Evolutionary conservation across 176 grass and related monocot genomes (phyloP), one percentile per base, ranked within the genome.

Genomic region (Lolium perenne): DNA sequence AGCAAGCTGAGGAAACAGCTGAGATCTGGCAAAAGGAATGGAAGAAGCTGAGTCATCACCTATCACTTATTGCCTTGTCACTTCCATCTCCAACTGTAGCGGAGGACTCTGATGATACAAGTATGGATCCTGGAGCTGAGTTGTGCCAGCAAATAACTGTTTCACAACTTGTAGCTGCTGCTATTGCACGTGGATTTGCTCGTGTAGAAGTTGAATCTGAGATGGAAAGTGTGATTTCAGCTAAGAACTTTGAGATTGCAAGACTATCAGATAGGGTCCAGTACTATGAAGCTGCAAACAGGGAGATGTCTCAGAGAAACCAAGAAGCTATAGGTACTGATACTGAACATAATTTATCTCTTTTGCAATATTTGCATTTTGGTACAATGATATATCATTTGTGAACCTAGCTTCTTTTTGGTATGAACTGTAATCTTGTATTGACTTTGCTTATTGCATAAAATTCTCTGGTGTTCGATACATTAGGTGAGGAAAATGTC

Each of bases 221-320:
- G 80, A 90, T 97, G 90, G 92, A 99, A 82, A 79, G 87, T 69
- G 66, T 84, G 41, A 83, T 97, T 87, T 74, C 86, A 69, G 77
- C 84, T 77, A 97, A 99, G 85, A 99, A 97, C 91, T 99, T 94
- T 71, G 94, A 99, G 83, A 93, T 99, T 47, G 86, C 92, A 65
- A 99, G 97, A 85, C 78, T 99, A 75, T 91, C 76, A 62, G 97
- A 99, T 87, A 84, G 97, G 74, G 89, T 99, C 32, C 97, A 99
- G 58, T 99, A 97, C 80, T 99, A 97, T 87, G 97, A 99, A 88
- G 88, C 94, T 78, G 92, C 92, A 67, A 99, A 99, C 86, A 93
- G 89, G 84, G 94, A 99, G 81, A 99, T 99, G 92, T 96, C 92
- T 58, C 97, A 97, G 59, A 93, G 94, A 83, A 99, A 99, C 62